Base-by-base conservation (phyloP, 1,139 yeast species). In the Pichia sp. region DNA sequence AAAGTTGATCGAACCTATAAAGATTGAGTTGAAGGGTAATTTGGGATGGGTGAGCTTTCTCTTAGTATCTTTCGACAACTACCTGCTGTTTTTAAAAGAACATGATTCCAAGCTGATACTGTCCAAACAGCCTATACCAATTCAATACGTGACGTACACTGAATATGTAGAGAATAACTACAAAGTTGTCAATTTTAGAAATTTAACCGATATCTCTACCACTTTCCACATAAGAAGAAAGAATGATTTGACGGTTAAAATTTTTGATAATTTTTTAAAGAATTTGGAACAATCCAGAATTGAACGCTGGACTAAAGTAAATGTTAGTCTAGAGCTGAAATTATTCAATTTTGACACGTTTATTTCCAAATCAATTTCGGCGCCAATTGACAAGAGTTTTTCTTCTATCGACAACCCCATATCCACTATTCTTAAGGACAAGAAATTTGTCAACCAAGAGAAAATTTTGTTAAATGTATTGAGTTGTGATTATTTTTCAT, bases 401-500 rank as follows among this genome's bases (percentile, higher is more conserved):
- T 16, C 23, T 16, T 16, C 23, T 16, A 16, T 16, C 23, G 23
- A 16, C 23, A 16, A 16, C 23, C 23, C 23, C 23, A 16, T 16
- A 16, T 16, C 23, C 23, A 16, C 23, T 16, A 16, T 16, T 16
- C 23, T 16, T 16, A 16, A 16, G 23, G 23, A 16, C 23, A 16
- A 16, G 23, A 16, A 16, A 16, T 16, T 16, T 16, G 23, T 2
- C 23, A 16, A 16, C 23, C 23, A 16, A 16, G 33, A 31, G 33
- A 8, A 8, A 31, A 8, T 31, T 31, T 8, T 31, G 33, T 8
- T 8, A 1, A 74, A 74, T 2, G 65, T 79, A 4, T 70, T 72
- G 37, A 71, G 79, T 49, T 68, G 78, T 16, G 75, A 74, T 40
- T 65, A 69, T 50, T 67, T 71, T 44, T 67, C 68, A 40, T 58